These are phyloP conservation scores for Cornus controversa DNA, from an alignment of 148 eudicot species.

Conservation along the genomic window DNA sequence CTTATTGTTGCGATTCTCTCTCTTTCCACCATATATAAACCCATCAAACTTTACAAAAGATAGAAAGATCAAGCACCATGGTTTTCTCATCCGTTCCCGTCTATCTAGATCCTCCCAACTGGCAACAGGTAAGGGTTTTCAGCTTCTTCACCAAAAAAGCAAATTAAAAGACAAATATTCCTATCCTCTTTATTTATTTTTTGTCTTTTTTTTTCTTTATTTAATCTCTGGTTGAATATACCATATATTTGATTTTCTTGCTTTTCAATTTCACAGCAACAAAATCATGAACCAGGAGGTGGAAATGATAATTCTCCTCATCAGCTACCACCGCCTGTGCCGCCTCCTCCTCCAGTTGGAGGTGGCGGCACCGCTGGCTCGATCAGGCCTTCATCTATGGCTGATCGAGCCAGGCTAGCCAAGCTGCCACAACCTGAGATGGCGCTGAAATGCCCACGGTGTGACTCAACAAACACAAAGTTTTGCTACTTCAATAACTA, in stretches of 20 bases:
- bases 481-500: constrained; percentile 30
- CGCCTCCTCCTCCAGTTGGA: background rate
- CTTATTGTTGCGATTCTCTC: constrained; percentile 14
- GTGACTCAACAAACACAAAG: constrained; percentile 25
- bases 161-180: background rate
- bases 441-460: constrained; percentile 25
- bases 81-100: constrained; percentile 22
- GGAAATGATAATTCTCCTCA: constrained; percentile 2
- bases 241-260: background rate
- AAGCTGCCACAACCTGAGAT: constrained; percentile 10
- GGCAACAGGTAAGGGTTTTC: constrained; percentile 14
- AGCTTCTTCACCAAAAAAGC: background rate
- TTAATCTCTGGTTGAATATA: constrained; percentile 12
- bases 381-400: constrained; percentile 5
- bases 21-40: constrained; percentile 5
- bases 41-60: constrained; percentile 19
- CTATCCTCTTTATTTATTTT: background rate
- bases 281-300: background rate
- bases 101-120: constrained; percentile 26
- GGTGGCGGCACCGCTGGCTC: background rate
- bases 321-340: constrained; percentile 2
- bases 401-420: constrained; percentile 11
- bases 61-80: constrained; percentile 23
- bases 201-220: background rate
- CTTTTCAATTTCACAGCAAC: constrained; percentile 8